phyloP scores from a whole-genome alignment of 441 rosid genomes.

The Metrosideros polymorpha region DNA sequence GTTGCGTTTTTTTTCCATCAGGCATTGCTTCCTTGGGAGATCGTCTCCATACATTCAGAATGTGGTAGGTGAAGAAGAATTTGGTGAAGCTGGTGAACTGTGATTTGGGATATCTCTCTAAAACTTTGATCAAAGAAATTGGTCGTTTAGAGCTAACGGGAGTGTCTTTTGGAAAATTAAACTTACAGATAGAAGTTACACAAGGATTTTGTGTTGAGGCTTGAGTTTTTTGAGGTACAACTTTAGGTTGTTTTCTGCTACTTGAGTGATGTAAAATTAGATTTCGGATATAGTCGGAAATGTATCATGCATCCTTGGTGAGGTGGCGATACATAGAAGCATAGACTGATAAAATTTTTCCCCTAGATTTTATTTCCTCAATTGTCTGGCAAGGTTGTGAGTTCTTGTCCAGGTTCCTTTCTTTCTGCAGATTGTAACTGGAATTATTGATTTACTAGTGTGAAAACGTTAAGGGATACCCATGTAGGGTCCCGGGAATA shows the following conservation, averaged over 20 bases:
- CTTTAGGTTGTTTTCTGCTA: slow-evolving; percentile 16
- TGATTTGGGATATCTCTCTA: slow-evolving; percentile 33
- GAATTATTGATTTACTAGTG: slow-evolving; percentile 45
- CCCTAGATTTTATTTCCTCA: neutral
- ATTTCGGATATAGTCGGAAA: slow-evolving; percentile 5
- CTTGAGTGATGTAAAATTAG: slow-evolving; percentile 3
- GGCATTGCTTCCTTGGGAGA: slow-evolving; percentile 83
- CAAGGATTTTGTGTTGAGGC: slow-evolving; percentile 59
- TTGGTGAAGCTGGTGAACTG: slow-evolving; percentile 47
- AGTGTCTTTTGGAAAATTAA: slow-evolving; percentile 35
- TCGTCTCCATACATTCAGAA: slow-evolving; percentile 23
- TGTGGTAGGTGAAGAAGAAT: slow-evolving; percentile 43
- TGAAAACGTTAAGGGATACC: slow-evolving; percentile 55
- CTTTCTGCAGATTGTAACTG: slow-evolving; percentile 57
- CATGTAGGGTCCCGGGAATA: slow-evolving; percentile 65
- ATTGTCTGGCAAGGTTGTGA: neutral
- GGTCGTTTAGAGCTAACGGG: slow-evolving; percentile 62
- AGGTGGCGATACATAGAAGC: slow-evolving; percentile 7
- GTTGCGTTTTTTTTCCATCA: slow-evolving; percentile 24
- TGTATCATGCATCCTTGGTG: slow-evolving; percentile 12
- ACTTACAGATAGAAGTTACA: slow-evolving; percentile 37
- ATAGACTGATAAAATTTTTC: slow-evolving; percentile 3
- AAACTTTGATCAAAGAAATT: slow-evolving; percentile 37
- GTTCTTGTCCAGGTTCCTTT: slow-evolving; percentile 31
- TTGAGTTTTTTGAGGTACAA: slow-evolving; percentile 35